Percentiles rank a stretch among this genome's conserved stretches.
Evolutionary conservation across 2,329 filamentous ascomycete genomes (phyloP).

Genomic region (Pleochaeta shiraiana): DNA sequence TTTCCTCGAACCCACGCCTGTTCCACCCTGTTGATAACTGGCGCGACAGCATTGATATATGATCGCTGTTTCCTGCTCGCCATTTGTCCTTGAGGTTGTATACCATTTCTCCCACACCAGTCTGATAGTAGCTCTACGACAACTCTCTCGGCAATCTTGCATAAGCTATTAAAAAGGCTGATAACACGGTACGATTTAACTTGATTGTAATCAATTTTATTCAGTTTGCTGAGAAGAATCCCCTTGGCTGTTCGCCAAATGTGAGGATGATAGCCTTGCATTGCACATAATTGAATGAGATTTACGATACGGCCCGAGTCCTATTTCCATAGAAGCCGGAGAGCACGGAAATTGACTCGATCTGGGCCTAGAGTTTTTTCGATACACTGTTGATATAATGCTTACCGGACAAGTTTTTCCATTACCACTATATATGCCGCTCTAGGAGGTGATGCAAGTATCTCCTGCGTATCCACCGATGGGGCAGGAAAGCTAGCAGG

Average conservation of each 20-base stretch:
- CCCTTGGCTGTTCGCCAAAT: neutral
- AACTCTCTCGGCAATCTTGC: neutral
- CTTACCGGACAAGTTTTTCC: neutral
- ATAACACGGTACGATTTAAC: neutral
- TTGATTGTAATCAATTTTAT: neutral
- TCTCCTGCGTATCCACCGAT: neutral
- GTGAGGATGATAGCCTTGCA: neutral
- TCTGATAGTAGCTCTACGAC: neutral
- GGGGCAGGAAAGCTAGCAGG: neutral
- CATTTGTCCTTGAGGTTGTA: neutral
- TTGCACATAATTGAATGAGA: neutral
- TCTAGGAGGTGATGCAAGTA: neutral
- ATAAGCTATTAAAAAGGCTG: neutral
- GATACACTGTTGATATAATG: neutral
- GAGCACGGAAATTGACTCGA: neutral
- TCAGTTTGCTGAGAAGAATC: neutral
- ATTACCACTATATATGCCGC: neutral
- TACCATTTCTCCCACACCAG: neutral
- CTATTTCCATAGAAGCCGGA: neutral
- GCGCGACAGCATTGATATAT: neutral
- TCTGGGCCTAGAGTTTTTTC: slow-evolving; percentile 1
- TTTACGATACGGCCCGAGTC: neutral
- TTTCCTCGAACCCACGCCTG: neutral
- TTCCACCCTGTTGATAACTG: neutral
- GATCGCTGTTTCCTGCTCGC: neutral